Percentiles rank a stretch among this genome's conserved stretches.
Evolutionary conservation across 495 filamentous ascomycete species (phyloP).

Genomic region (Talaromyces borbonicus): DNA sequence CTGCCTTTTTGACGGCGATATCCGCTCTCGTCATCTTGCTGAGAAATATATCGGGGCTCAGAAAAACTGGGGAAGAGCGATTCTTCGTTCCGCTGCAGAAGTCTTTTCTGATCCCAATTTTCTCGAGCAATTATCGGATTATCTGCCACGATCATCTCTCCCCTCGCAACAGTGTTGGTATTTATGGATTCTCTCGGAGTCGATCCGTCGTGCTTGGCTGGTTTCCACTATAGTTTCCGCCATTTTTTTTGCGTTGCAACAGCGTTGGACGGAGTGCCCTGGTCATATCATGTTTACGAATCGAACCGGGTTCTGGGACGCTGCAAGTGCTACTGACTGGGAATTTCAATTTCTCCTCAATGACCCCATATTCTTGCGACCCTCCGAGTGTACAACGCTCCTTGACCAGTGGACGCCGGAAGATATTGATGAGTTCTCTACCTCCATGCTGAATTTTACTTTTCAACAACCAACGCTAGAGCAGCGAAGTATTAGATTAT

Average conservation of each 20-base stretch:
- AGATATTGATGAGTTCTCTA: not conserved
- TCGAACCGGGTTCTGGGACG: not conserved
- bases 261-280: not conserved
- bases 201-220: not conserved
- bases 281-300: not conserved
- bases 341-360: not conserved
- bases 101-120: not conserved
- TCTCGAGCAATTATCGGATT: not conserved
- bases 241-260: not conserved
- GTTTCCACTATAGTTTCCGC: not conserved
- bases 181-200: not conserved
- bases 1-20: constrained; percentile 47
- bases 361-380: not conserved
- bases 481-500: no score
- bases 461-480: no score
- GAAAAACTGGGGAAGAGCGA: not conserved
- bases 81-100: not conserved
- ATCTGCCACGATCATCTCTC: not conserved
- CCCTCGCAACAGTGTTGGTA: not conserved
- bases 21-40: constrained; percentile 35
- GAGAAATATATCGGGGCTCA: constrained; percentile 14
- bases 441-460: not conserved
- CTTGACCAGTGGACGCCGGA: not conserved
- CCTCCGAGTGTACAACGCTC: not conserved
- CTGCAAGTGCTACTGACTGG: not conserved